Percentiles rank a stretch among this genome's conserved stretches.
phyloP scores from a whole-genome alignment of 169 alveolate species.

The Cryptosporidium baileyi region DNA sequence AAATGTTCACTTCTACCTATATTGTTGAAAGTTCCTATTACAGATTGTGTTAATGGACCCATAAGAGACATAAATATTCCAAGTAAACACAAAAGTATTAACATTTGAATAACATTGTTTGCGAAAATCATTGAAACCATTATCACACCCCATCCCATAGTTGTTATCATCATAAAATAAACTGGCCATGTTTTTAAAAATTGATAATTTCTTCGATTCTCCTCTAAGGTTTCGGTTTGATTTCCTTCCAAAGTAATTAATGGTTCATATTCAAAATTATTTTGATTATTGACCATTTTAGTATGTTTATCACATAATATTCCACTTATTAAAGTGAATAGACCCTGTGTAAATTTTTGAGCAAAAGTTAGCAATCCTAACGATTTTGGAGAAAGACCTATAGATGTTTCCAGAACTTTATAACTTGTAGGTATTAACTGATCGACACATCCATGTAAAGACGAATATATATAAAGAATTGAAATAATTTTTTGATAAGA shows the following conservation, averaged over 20 bases:
- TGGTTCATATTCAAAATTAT: neutral
- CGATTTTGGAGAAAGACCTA: constrained; percentile 56
- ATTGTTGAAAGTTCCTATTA: constrained; percentile 44
- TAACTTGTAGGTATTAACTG: constrained; percentile 58
- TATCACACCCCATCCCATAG: constrained; percentile 63
- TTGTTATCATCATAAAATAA: constrained; percentile 60
- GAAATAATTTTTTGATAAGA: neutral
- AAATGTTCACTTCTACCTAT: constrained; percentile 51
- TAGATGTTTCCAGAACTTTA: constrained; percentile 20
- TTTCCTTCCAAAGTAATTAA: neutral
- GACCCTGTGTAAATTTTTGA: constrained; percentile 53
- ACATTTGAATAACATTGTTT: constrained; percentile 21
- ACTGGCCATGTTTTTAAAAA: constrained; percentile 51
- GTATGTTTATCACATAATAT: constrained; percentile 36
- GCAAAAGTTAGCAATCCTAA: constrained; percentile 54
- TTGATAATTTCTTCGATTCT: neutral
- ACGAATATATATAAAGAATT: constrained; percentile 28
- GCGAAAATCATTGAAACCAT: constrained; percentile 49
- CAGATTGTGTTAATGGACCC: constrained; percentile 68
- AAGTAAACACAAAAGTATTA: neutral
- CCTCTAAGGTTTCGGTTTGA: neutral
- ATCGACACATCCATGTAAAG: constrained; percentile 61
- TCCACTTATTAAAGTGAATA: constrained; percentile 45
- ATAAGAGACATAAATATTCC: constrained; percentile 42
- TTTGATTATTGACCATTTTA: neutral